Evolutionary conservation across 306 rosid genomes (phyloP).

Genomic region (Glycine tomentella): DNA sequence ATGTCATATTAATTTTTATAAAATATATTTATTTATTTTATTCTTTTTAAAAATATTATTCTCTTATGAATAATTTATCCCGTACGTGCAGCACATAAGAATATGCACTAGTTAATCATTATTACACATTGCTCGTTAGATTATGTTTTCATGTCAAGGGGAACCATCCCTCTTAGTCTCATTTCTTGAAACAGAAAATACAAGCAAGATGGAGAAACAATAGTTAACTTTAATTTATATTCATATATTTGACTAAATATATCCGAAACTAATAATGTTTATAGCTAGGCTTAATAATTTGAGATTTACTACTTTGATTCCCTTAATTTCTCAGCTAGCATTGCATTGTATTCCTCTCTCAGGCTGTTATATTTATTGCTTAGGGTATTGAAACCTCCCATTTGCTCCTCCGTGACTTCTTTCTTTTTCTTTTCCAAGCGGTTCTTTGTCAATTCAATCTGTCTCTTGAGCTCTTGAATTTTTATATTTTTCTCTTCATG

Average conservation of each 20-base stretch:
- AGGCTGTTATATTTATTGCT: conserved; percentile 52
- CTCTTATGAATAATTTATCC: too few relatives aligned
- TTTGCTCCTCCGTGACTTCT: conserved; percentile 43
- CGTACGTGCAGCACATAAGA: too few relatives aligned
- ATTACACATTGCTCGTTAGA: too few relatives aligned
- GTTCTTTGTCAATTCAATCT: conserved; percentile 52
- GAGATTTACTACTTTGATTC: conserved; percentile 43
- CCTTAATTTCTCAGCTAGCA: conserved; percentile 46
- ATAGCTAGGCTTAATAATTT: not conserved
- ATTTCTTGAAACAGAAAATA: not conserved
- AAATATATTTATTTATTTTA: too few relatives aligned
- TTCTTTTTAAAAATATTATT: too few relatives aligned
- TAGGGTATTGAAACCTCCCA: conserved; percentile 51
- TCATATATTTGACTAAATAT: not conserved
- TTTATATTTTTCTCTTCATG: conserved; percentile 52
- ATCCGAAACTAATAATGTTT: not conserved
- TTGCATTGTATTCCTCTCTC: conserved; percentile 61
- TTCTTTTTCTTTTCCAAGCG: conserved; percentile 55
- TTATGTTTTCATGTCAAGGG: not conserved
- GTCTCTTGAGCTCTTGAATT: conserved; percentile 59
- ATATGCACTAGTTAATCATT: too few relatives aligned
- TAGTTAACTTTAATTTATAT: not conserved
- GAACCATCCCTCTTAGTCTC: not conserved
- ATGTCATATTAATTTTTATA: too few relatives aligned
- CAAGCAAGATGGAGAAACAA: not conserved